Evolutionary conservation across 306 rosid genomes (phyloP), one percentile per base, ranked within the genome.

Genomic region (Boehmeria nivea): DNA sequence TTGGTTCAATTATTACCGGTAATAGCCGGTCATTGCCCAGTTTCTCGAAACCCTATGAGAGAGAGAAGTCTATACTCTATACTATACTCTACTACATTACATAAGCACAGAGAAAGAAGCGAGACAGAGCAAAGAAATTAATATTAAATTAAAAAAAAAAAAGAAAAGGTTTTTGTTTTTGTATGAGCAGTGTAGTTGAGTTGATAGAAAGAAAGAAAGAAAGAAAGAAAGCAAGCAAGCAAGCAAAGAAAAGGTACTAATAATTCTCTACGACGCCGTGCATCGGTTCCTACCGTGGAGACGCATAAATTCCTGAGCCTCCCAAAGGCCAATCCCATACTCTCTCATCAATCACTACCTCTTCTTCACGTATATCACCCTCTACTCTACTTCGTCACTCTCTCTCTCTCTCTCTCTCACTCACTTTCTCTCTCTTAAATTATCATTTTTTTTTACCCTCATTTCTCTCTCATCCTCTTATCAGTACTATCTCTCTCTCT

Each of bases 1-100:
- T 59, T 53, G 57, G 80, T 72, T 76, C 83, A 72, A 72, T 74
- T 48, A 50, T 76, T 53, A 87, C 93, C 83, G 93, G 80, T 24
- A 53, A 60, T 72, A 71, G 66, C 91, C 88, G 79, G 88, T 87
- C 14, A 15, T 45, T 51, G 31, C 67, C 81, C 81, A 72, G 88
- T 78, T 70, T 64, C 72, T 53, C 76, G 51, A 67, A 80, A 74
- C 78, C 82, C 85, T 72, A 71, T 71, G 77, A 14, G n/a, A n/a
- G n/a, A n/a, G n/a, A n/a, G n/a, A n/a, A n/a, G n/a, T n/a, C n/a
- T n/a, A n/a, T n/a, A n/a, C n/a, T n/a, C n/a, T n/a, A n/a, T n/a
- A n/a, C n/a, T n/a, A n/a, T n/a, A 24, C 13, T 21, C 59, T 34
- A 34, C 59, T 34, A 7, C 34, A 16, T 44, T 17, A 45, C 23